Base-by-base conservation (phyloP, 164 flowering plant species). In the Magnolia officinalis region DNA sequence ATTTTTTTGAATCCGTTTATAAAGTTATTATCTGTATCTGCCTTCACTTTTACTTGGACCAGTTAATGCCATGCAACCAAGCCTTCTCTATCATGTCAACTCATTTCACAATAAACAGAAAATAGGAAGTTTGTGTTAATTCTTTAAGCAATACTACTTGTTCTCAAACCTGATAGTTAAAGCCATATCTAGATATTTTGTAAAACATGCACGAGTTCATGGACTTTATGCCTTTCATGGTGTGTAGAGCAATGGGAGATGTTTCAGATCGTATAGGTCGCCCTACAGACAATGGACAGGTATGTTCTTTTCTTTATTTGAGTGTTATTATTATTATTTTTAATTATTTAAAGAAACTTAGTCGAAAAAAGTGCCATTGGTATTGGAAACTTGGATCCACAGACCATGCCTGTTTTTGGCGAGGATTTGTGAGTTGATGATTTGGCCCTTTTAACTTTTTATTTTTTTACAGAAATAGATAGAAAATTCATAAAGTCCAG, bases 201-300 rank as follows among this genome's bases (percentile, higher is more conserved):
- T 55, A 55, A 55, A 55, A 55, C 61, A 55, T 55, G 61, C 18
- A 37, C 18, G 61, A 55, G 18, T 16, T 55, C 18, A 55, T 55
- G 61, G 61, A 55, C 61, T 55, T 72, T 63, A 50, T 64, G n/a
- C 63, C 64, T 78, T 49, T 59, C 10, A 70, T 50, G 61, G 31
- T 61, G 21, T 82, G 79, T 79, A 94, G 98, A 80, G 92, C 98
- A 74, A 91, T 90, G 94, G 99, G 99, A 8, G 99, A 96, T 87
- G 98, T 96, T 63, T 92, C 98, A 6, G 99, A 96, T 82, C 95
- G 98, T 66, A 94, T 94, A 70, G 99, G 98, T 24, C 95, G 97
- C 45, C 98, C 99, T 29, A 94, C 99, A 20, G 99, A 96, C 81
- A 91, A 91, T 85, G 99, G 99, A 10, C 99, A 96, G 97, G 99